phyloP scores from a whole-genome alignment of 2,329 filamentous ascomycete genomes.

The Malbranchea cinnamomea region DNA sequence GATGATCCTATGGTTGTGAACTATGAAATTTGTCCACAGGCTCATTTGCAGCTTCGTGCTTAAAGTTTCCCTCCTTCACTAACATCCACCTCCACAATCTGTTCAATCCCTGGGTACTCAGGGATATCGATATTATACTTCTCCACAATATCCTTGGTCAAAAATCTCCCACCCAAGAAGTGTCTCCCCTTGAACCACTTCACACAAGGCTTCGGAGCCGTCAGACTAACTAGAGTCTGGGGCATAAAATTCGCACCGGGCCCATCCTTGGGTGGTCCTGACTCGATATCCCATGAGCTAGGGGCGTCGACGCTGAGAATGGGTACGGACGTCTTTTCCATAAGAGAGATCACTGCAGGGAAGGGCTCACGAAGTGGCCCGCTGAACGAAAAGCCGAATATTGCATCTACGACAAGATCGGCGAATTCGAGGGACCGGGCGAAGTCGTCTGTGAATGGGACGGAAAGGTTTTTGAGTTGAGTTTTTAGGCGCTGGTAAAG shows the following conservation, averaged over 20 bases:
- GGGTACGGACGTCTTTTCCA: slow-evolving; percentile 58
- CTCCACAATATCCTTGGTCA: slow-evolving; percentile 59
- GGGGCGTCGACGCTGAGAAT: slow-evolving; percentile 86
- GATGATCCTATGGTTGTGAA: too few species aligned
- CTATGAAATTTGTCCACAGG: too few species aligned
- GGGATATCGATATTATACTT: slow-evolving; percentile 81
- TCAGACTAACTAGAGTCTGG: slow-evolving; percentile 67
- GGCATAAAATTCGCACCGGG: slow-evolving; percentile 72
- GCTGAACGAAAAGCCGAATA: slow-evolving; percentile 91
- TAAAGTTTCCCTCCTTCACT: slow-evolving; percentile 23
- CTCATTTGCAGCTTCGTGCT: too few species aligned
- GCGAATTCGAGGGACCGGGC: slow-evolving; percentile 46
- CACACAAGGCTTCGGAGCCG: slow-evolving; percentile 81
- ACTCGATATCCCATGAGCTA: slow-evolving; percentile 86
- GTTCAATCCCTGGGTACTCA: slow-evolving; percentile 70
- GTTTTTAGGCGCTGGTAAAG: slow-evolving; percentile 60
- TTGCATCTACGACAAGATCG: slow-evolving; percentile 78
- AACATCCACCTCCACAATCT: slow-evolving; percentile 60
- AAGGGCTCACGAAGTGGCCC: slow-evolving; percentile 91
- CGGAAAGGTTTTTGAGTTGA: slow-evolving; percentile 67
- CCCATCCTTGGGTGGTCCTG: slow-evolving; percentile 62
- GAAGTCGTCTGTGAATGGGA: slow-evolving; percentile 80
- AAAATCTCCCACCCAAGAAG: slow-evolving; percentile 84
- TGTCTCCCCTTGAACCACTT: slow-evolving; percentile 69
- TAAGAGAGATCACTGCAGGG: slow-evolving; percentile 58